These are phyloP conservation scores for Fusarium sp. DNA, from an alignment of 2,329 filamentous ascomycete genomes.

Conservation along the genomic window DNA sequence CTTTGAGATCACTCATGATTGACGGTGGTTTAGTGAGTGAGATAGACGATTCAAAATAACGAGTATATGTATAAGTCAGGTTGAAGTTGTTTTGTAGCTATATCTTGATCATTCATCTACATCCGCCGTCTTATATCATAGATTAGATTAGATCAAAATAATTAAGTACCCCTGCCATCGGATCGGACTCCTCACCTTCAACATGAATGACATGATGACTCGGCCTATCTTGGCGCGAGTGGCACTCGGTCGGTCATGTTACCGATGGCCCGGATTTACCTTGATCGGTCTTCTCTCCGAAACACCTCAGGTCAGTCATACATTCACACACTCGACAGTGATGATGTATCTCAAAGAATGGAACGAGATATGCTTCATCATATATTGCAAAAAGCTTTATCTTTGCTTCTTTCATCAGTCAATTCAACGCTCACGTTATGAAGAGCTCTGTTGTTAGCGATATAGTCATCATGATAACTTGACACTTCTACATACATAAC, in stretches of 20 bases:
- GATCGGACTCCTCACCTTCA: slow-evolving; percentile 37
- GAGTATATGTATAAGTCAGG: too few relatives aligned
- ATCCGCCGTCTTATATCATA: slow-evolving; percentile 15
- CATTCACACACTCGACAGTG: background rate
- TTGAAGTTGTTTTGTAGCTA: too few relatives aligned
- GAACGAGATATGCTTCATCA: background rate
- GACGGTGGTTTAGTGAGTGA: background rate
- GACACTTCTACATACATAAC: too few relatives aligned
- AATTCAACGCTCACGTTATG: too few relatives aligned
- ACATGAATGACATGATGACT: slow-evolving; percentile 16
- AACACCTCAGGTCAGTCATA: background rate
- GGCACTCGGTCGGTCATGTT: slow-evolving; percentile 24
- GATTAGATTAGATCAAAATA: background rate
- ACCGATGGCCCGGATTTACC: background rate
- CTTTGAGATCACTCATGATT: slow-evolving; percentile 48
- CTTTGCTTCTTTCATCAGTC: background rate
- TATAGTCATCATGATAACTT: too few relatives aligned
- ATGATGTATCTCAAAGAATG: background rate
- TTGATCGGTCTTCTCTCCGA: slow-evolving; percentile 29
- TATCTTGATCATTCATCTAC: slow-evolving; percentile 3
- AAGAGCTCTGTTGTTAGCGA: too few relatives aligned
- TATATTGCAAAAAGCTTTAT: background rate
- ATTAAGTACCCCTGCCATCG: slow-evolving; percentile 29
- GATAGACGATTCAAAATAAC: background rate
- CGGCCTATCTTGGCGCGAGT: slow-evolving; percentile 33